A percentile compares a stretch with the other conserved stretches of the same genome.
Evolutionary conservation across 108 stramenopile genomes (phyloP).

Genomic region (Parmales sp.): DNA sequence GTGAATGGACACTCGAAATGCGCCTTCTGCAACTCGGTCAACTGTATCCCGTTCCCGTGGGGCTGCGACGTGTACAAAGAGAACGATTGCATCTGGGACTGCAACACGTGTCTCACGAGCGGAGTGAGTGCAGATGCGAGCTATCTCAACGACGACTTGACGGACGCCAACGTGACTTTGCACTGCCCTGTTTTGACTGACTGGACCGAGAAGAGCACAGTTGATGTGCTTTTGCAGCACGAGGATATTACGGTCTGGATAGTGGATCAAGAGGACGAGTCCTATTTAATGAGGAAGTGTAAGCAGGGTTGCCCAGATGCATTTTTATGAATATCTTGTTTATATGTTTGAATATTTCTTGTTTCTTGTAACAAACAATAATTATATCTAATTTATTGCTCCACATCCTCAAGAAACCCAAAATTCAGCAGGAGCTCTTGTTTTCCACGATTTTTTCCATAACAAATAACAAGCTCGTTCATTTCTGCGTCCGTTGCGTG

Average conservation of each 20-base stretch:
- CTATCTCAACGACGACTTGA: neutral
- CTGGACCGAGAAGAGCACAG: neutral
- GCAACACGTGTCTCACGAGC: neutral
- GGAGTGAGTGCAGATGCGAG: neutral
- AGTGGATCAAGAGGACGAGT: neutral
- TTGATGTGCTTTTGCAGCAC: neutral
- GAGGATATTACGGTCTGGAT: constrained; percentile 4
- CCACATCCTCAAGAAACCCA: too few species aligned
- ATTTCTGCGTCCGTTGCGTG: too few species aligned
- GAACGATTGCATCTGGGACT: constrained; percentile 1
- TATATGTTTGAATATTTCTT: neutral
- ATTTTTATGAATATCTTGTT: neutral
- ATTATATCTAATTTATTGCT: too few species aligned
- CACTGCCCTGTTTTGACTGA: neutral
- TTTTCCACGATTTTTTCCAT: too few species aligned
- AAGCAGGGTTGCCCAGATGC: neutral
- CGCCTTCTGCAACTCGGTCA: neutral
- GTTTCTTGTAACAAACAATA: too few species aligned
- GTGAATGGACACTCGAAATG: neutral
- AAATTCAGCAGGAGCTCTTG: too few species aligned
- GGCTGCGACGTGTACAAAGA: neutral
- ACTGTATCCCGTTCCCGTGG: constrained; percentile 9
- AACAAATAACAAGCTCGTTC: too few species aligned
- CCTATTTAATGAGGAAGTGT: neutral
- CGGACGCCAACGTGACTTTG: neutral